Percentiles rank a stretch among this genome's conserved stretches.
Evolutionary conservation across 2,329 filamentous ascomycete genomes (phyloP).

Genomic region (Claviceps capensis): DNA sequence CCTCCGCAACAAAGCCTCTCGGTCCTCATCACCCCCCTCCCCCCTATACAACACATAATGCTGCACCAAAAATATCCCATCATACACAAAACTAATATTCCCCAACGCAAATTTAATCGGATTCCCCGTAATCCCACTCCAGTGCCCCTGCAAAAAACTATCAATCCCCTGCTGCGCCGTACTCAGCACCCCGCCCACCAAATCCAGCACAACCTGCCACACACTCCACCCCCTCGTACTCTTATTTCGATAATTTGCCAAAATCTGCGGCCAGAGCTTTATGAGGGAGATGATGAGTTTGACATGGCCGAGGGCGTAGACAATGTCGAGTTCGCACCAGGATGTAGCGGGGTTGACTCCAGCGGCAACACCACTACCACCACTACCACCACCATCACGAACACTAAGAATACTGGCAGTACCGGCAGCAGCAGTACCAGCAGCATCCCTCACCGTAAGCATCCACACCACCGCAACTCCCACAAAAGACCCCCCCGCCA

Average conservation of each 20-base stretch:
- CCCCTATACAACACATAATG: slow-evolving; percentile 66
- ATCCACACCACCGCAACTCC: slow-evolving; percentile 31
- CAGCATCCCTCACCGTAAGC: too few species aligned
- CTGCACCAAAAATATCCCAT: slow-evolving; percentile 73
- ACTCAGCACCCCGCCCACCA: slow-evolving; percentile 68
- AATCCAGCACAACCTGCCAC: slow-evolving; percentile 67
- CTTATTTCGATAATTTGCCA: slow-evolving; percentile 70
- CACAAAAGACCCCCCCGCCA: slow-evolving; percentile 55
- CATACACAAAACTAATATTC: slow-evolving; percentile 77
- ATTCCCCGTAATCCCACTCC: slow-evolving; percentile 84
- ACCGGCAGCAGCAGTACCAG: too few species aligned
- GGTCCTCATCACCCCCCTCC: slow-evolving; percentile 7
- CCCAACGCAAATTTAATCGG: slow-evolving; percentile 79
- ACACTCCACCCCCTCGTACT: slow-evolving; percentile 87
- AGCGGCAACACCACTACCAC: too few species aligned
- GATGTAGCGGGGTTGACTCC: too few species aligned
- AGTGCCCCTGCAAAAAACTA: slow-evolving; percentile 70
- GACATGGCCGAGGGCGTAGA: slow-evolving; percentile 66
- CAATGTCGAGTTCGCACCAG: slow-evolving; percentile 51
- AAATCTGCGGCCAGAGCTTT: slow-evolving; percentile 84
- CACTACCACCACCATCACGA: too few species aligned
- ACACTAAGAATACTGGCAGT: too few species aligned
- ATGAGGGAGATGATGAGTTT: slow-evolving; percentile 80
- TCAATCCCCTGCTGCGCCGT: slow-evolving; percentile 73
- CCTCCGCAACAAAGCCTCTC: slow-evolving; percentile 13